Evolutionary conservation across 768 basidiomycete species (phyloP).

Genomic region (Mycena leptocephala): DNA sequence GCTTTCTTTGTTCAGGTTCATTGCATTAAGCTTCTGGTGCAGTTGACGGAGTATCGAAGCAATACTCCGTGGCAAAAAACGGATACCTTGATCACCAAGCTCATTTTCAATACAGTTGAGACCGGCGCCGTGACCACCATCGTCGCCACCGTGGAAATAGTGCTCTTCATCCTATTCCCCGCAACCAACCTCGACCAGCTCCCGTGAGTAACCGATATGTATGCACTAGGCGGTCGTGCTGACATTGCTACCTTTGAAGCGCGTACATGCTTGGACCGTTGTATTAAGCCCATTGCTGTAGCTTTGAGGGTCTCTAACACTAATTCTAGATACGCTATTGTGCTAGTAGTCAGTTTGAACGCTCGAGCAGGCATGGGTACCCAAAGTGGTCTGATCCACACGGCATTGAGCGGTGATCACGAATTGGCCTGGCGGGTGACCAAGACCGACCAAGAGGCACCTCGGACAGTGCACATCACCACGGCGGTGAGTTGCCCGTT

Average conservation of each 20-base stretch:
- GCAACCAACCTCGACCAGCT: not conserved
- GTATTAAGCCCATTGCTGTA: not conserved
- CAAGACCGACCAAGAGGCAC: not conserved
- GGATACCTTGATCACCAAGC: not conserved
- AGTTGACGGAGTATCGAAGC: not conserved
- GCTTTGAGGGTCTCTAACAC: not conserved
- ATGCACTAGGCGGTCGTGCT: not conserved
- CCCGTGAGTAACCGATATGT: not conserved
- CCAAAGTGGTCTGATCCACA: not conserved
- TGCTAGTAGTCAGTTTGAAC: constrained; percentile 7
- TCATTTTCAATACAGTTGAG: constrained; percentile 3
- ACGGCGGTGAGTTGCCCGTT: no score
- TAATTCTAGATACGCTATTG: not conserved
- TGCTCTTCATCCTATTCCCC: not conserved
- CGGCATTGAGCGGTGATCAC: not conserved
- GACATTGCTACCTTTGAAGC: not conserved
- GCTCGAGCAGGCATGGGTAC: constrained; percentile 4
- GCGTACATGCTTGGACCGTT: constrained; percentile 5
- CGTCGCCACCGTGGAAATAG: not conserved
- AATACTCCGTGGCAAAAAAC: not conserved
- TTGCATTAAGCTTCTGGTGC: not conserved
- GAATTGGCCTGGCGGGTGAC: not conserved
- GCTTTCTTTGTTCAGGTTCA: not conserved
- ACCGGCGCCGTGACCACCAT: not conserved
- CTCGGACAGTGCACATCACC: not conserved